A percentile compares a stretch with the other conserved stretches of the same genome.
These are phyloP conservation scores for Hymenoscyphus salicellus DNA, from an alignment of 2,329 filamentous ascomycete genomes.

Conservation along the genomic window DNA sequence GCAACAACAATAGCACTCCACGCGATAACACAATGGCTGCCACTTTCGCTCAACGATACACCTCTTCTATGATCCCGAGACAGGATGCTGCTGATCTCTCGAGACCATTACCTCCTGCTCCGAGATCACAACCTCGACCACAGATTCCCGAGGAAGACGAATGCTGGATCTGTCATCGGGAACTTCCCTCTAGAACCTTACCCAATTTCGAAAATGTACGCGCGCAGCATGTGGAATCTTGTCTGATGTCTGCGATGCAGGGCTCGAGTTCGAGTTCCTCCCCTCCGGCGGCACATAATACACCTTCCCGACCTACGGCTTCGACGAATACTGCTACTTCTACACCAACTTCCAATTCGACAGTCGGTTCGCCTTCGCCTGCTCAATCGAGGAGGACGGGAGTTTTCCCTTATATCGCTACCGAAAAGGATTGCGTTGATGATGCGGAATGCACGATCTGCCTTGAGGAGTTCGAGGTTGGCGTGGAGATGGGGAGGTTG, in stretches of 20 bases:
- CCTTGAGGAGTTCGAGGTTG: slow-evolving; percentile 62
- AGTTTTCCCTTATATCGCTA: slow-evolving; percentile 62
- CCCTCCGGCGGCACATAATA: slow-evolving; percentile 8
- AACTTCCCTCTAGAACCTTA: slow-evolving; percentile 59
- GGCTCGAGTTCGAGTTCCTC: slow-evolving; percentile 10
- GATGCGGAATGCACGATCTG: slow-evolving; percentile 67
- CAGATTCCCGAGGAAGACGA: slow-evolving; percentile 71
- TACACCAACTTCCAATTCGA: neutral
- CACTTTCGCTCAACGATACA: slow-evolving; percentile 4
- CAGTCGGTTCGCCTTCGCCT: slow-evolving; percentile 16
- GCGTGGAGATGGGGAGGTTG: slow-evolving; percentile 60
- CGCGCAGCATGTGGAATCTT: slow-evolving; percentile 57
- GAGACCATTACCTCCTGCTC: slow-evolving; percentile 33
- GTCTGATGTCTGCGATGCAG: slow-evolving; percentile 42
- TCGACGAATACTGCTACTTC: slow-evolving; percentile 15
- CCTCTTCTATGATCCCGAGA: slow-evolving; percentile 19
- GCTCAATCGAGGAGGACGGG: slow-evolving; percentile 49
- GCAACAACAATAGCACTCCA: slow-evolving; percentile 1
- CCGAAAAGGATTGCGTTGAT: slow-evolving; percentile 67
- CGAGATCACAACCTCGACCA: slow-evolving; percentile 19
- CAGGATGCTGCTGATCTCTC: slow-evolving; percentile 12
- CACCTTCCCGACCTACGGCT: slow-evolving; percentile 7
- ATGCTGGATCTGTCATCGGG: slow-evolving; percentile 72
- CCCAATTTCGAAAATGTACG: slow-evolving; percentile 53
- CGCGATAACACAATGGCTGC: neutral